Evolutionary conservation across 2,329 filamentous ascomycete species (phyloP), one percentile per base, ranked within the genome.

Genomic region (Nannizziopsis arthrosporioides): DNA sequence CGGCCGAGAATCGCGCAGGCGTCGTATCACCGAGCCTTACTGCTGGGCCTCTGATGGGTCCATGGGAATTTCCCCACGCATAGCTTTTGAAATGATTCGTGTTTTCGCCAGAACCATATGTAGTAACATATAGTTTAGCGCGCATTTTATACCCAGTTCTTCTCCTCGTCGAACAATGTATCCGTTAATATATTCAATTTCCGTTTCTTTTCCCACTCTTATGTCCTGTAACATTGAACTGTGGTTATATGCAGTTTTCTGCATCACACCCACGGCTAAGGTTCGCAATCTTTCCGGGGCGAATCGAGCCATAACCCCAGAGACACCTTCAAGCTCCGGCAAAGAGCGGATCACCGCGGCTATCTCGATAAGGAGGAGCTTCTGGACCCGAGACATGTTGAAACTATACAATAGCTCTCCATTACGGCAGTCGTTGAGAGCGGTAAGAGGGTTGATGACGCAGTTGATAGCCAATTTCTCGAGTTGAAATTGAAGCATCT

Each of bases 111-210:
- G 80, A 42, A 95, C 80, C 67, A 88, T 67, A 46, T 81, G 72
- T 63, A 83, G 70, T 37, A 93, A 70, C 71, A 85, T 75, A 57
- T 81, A 80, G 61, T 94, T 92, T 52, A 82, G 71, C 9, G 79
- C 77, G 57, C 81, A 81, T 44, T 77, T 71, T n/a, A 94, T 70
- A 1, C 85, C 85, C 51, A 89, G 58, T 61, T 85, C 77, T 56
- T 77, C 74, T 0, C 84, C 92, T 36, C 82, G 76, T 44, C 71
- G 74, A 30, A 93, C 73, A 51, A 98, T 83, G 68, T 90, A 98
- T 0, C 89, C 90, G 62, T 93, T 95, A 56, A 90, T 76, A 59
- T 82, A 94, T 40, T 89, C 78, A 36, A 95, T 77, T 58, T 94
- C 87, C 0, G 85, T 87, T 50, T 72, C 67, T 52, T 69, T 68